A percentile compares a stretch with the other conserved stretches of the same genome.
Conservation (phyloP, 495 filamentous ascomycete species). For the Aspergillus diversus region DNA sequence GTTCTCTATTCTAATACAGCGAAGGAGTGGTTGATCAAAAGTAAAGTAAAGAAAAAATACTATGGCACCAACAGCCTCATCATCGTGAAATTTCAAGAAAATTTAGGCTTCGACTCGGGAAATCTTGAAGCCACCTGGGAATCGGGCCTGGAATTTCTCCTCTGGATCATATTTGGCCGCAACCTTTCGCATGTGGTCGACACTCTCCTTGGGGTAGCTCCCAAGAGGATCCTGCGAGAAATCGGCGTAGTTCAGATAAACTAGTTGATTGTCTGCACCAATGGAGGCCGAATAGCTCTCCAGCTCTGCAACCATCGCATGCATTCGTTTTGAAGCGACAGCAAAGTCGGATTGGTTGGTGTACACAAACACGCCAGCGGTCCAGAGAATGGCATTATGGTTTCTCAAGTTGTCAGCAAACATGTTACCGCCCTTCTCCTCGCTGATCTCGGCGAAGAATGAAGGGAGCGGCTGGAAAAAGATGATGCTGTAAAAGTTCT, state of each 20-base stretch:
- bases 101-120: neutral
- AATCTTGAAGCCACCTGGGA: constrained; percentile 24
- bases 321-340: neutral
- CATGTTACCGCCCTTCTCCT: neutral
- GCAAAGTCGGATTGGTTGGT: constrained; percentile 1
- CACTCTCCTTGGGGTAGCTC: constrained; percentile 42
- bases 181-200: constrained; percentile 28
- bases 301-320: neutral
- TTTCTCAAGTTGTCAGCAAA: neutral
- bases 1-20: neutral
- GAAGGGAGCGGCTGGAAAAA: neutral
- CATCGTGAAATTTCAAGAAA: neutral
- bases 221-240: constrained; percentile 38
- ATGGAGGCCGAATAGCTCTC: neutral
- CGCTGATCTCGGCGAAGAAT: constrained; percentile 1
- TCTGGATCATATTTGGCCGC: constrained; percentile 46
- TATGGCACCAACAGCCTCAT: neutral
- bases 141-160: constrained; percentile 41
- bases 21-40: neutral
- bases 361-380: neutral
- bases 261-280: neutral
- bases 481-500: too few species aligned
- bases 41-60: neutral
- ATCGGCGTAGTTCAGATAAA: constrained; percentile 33
- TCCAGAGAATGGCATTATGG: constrained; percentile 7